A percentile compares a stretch with the other conserved stretches of the same genome.
phyloP scores from a whole-genome alignment of 2,329 filamentous ascomycete genomes.

The Mycosphaerella sp. region DNA sequence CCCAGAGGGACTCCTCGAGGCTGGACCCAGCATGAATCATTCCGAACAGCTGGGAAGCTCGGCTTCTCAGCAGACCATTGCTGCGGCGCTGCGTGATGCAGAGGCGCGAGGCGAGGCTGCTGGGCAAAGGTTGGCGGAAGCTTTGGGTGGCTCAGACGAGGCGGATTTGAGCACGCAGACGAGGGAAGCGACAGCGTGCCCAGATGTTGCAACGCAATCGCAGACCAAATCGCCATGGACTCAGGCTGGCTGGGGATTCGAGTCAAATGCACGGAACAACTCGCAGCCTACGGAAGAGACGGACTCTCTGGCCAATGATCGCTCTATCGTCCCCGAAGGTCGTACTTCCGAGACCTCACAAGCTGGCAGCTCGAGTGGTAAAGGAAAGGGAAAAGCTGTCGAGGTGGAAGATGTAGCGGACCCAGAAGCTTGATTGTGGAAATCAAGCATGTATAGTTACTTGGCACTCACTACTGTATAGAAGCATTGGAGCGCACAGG shows the following conservation, averaged over 20 bases:
- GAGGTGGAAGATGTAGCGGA: constrained; percentile 38
- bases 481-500: neutral
- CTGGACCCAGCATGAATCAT: neutral
- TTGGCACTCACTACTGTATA: neutral
- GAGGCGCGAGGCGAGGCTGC: constrained; percentile 4
- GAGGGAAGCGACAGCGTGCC: neutral
- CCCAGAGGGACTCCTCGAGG: neutral
- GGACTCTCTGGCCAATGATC: neutral
- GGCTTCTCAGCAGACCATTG: neutral
- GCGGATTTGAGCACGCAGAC: neutral
- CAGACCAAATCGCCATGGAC: constrained; percentile 13
- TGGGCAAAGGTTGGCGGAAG: constrained; percentile 1
- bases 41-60: neutral
- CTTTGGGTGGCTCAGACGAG: neutral
- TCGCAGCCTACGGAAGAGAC: neutral
- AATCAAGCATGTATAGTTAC: neutral
- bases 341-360: constrained; percentile 1
- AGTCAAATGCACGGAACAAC: neutral
- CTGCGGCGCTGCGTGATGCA: constrained; percentile 1
- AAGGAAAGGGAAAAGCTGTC: constrained; percentile 35
- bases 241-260: constrained; percentile 18
- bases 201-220: neutral
- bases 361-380: constrained; percentile 21
- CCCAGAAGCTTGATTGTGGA: constrained; percentile 14
- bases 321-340: neutral